Base-by-base conservation (phyloP, 306 rosid species). In the Malus asiatica region DNA sequence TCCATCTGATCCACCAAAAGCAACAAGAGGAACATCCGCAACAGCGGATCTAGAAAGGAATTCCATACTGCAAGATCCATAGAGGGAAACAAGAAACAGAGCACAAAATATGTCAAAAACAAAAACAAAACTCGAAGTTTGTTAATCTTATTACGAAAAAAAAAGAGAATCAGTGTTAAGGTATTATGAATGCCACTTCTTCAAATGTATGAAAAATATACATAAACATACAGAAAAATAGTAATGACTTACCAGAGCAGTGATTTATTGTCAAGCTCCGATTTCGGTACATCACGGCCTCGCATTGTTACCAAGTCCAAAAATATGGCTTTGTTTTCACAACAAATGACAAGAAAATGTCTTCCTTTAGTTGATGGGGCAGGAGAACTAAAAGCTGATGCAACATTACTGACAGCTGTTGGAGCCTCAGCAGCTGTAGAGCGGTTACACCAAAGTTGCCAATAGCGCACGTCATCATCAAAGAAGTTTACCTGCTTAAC, bases 271-370 rank as follows among this genome's bases (percentile, higher is more conserved):
- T 95, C 99, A 63, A 95, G 99, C 70, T 95, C 99, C 73, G 90
- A 96, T 89, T 95, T 95, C 29, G 97, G 96, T 59, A 90, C 97
- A 86, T 95, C 99, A 73, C 97, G 99, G 77, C 99, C 91, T 53
- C 97, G 92, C 99, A 95, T 95, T 0, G 99, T 95, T 82, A 95
- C 99, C 85, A 92, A 83, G 84, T 95, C 99, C 94, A 95, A 79
- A 86, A 95, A 95, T 77, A 95, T 92, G 81, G 99, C 97, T 84
- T 95, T 95, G 77, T 95, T 89, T 84, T 89, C 93, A 81, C 99
- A 95, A 78, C 99, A 95, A 74, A 95, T 88, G 77, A 95, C 99
- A 77, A 95, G 93, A 90, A 95, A 95, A 88, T 95, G 97, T 58
- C 99, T 90, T 85, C 99, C 99, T 82, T 84, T 95, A 42, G 99